Evolutionary conservation across 2,329 filamentous ascomycete species (phyloP).

Genomic region (Kalaharituber pfeilii): DNA sequence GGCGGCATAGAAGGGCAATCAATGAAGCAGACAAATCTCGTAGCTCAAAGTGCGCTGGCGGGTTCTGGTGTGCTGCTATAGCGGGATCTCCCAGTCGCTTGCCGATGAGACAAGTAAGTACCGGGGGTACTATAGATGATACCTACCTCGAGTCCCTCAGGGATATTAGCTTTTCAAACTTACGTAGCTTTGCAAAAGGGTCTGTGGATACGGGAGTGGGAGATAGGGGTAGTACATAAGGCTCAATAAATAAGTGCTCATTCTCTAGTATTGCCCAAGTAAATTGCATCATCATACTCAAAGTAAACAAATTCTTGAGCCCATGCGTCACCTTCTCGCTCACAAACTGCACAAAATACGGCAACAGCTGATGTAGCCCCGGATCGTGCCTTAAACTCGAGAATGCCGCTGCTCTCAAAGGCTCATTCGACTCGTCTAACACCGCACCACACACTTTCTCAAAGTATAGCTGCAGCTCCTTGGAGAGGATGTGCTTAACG

Average conservation of each 20-base stretch:
- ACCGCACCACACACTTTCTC: conserved; percentile 84
- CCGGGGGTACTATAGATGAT: conserved; percentile 58
- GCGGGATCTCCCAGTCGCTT: conserved; percentile 52
- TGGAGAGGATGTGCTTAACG: conserved; percentile 90
- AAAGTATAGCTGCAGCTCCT: conserved; percentile 92
- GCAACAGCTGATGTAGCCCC: conserved; percentile 82
- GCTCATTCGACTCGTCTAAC: conserved; percentile 71
- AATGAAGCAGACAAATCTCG: conserved; percentile 72
- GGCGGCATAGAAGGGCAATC: conserved; percentile 58
- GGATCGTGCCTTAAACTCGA: conserved; percentile 76
- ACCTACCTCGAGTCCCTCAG: conserved; percentile 28
- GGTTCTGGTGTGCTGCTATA: conserved; percentile 14
- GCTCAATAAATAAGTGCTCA: conserved; percentile 55
- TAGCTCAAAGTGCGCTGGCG: conserved; percentile 52
- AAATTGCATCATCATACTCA: conserved; percentile 85
- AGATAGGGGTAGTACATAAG: conserved; percentile 33
- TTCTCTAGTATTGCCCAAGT: conserved; percentile 72
- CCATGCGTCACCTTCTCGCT: conserved; percentile 90
- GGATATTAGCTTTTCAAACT: background rate
- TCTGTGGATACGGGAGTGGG: background rate
- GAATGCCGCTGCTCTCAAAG: conserved; percentile 69
- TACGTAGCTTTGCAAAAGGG: background rate
- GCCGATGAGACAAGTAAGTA: conserved; percentile 78
- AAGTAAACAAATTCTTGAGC: conserved; percentile 72
- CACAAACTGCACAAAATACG: conserved; percentile 93